A percentile compares a stretch with the other conserved stretches of the same genome.
Evolutionary conservation across 495 filamentous ascomycete species (phyloP).

Genomic region (Daldinia childiae): DNA sequence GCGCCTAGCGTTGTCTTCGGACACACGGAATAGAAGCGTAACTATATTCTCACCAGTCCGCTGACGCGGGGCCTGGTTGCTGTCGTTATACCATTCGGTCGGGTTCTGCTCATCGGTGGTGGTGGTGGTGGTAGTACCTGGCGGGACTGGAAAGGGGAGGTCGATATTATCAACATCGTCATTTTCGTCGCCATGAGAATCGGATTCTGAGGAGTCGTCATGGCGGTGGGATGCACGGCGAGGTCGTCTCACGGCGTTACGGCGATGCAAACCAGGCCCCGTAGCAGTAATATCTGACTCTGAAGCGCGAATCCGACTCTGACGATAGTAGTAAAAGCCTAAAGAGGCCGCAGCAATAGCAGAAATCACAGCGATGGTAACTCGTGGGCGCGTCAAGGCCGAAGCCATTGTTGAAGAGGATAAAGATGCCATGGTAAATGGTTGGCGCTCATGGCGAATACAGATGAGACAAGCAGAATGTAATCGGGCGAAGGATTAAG

Average conservation of each 20-base stretch:
- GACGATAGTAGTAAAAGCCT: constrained; percentile 53
- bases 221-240: constrained; percentile 48
- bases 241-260: constrained; percentile 65
- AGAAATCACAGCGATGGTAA: constrained; percentile 52
- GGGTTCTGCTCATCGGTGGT: constrained; percentile 66
- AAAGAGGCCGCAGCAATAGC: constrained; percentile 49
- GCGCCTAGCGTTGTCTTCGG: constrained; percentile 79
- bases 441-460: constrained; percentile 41
- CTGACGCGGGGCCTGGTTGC: constrained; percentile 54
- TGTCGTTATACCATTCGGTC: constrained; percentile 64
- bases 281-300: constrained; percentile 36
- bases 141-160: not conserved
- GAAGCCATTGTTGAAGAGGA: constrained; percentile 51
- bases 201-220: constrained; percentile 49
- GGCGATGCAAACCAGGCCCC: constrained; percentile 60
- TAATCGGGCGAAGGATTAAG: not conserved
- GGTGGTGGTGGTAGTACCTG: constrained; percentile 29
- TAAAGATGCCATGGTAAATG: constrained; percentile 42
- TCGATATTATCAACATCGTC: constrained; percentile 36
- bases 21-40: constrained; percentile 78
- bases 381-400: constrained; percentile 54
- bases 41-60: constrained; percentile 79
- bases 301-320: constrained; percentile 19
- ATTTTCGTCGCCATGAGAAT: constrained; percentile 60
- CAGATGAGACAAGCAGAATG: not conserved